A percentile compares a stretch with the other conserved stretches of the same genome.
Evolutionary conservation across 495 filamentous ascomycete species (phyloP).

Genomic region (Neurospora sp.): DNA sequence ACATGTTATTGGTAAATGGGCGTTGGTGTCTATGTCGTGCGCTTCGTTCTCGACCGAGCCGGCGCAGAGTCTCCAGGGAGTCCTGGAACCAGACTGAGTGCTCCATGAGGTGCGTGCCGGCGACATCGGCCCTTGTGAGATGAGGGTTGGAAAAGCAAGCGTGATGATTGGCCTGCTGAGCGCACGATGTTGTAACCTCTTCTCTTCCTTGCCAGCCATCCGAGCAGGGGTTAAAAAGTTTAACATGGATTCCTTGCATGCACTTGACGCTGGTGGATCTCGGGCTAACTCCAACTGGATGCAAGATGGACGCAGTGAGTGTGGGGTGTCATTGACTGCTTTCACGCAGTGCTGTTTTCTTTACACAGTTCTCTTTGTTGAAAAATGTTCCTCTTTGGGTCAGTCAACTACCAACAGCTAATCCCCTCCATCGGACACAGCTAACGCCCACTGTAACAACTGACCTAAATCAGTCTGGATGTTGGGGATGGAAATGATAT

Average conservation of each 20-base stretch:
- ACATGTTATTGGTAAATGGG: neutral
- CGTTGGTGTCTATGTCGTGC: neutral
- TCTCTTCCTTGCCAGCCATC: neutral
- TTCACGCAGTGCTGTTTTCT: conserved; percentile 15
- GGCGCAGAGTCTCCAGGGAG: neutral
- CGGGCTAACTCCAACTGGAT: conserved; percentile 11
- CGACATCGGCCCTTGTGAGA: conserved; percentile 23
- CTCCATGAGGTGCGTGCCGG: conserved; percentile 2
- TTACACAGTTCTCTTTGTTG: conserved; percentile 17
- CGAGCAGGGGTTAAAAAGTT: conserved; percentile 14
- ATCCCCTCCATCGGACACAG: neutral
- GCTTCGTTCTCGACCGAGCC: neutral
- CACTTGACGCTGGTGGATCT: conserved; percentile 27
- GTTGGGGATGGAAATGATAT: neutral
- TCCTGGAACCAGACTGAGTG: neutral
- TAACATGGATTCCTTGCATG: conserved; percentile 21
- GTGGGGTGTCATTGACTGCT: conserved; percentile 19
- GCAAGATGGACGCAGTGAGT: conserved; percentile 19
- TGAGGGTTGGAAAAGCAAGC: conserved; percentile 19
- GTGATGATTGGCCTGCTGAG: conserved; percentile 18
- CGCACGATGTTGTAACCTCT: conserved; percentile 9
- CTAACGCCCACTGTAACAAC: neutral
- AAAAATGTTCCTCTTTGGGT: neutral
- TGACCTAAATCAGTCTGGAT: neutral
- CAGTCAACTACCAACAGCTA: neutral